Evolutionary conservation across 2,329 filamentous ascomycete genomes (phyloP).

Genomic region (Thielaviopsis punctulata): DNA sequence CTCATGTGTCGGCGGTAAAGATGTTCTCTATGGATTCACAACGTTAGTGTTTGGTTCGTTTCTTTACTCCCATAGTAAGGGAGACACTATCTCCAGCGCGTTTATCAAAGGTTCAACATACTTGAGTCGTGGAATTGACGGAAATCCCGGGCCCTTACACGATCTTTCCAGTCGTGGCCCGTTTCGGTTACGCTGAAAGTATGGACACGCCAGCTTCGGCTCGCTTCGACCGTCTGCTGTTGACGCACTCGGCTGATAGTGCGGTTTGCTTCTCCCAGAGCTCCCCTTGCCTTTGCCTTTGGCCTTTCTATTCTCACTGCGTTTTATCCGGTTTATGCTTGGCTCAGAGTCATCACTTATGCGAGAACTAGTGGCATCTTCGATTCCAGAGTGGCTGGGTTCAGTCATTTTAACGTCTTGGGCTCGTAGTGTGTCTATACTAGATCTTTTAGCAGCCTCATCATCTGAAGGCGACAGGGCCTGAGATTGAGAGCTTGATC

Average conservation of each 20-base stretch:
- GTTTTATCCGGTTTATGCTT: not conserved
- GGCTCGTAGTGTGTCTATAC: not conserved
- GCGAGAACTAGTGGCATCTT: not conserved
- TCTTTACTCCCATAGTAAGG: no score
- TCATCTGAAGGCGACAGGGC: not conserved
- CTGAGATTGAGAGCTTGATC: not conserved
- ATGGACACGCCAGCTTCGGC: constrained; percentile 9
- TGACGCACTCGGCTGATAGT: not conserved
- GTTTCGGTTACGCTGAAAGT: constrained; percentile 8
- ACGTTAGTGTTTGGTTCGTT: not conserved
- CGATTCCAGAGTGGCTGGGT: not conserved
- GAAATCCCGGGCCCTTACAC: constrained; percentile 9
- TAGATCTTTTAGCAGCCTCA: not conserved
- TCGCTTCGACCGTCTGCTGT: not conserved
- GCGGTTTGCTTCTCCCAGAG: not conserved
- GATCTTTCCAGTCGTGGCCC: constrained; percentile 7
- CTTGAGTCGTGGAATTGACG: constrained; percentile 10
- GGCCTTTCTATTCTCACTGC: not conserved
- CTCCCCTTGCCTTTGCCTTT: not conserved
- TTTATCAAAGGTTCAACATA: not conserved
- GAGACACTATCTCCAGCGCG: not conserved
- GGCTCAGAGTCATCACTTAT: not conserved
- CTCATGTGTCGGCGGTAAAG: constrained; percentile 10
- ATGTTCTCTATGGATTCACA: constrained; percentile 4
- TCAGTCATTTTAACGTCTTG: not conserved